Evolutionary conservation across 176 grass and related monocot species (phyloP).

Genomic region (Tuctoria greenei): DNA sequence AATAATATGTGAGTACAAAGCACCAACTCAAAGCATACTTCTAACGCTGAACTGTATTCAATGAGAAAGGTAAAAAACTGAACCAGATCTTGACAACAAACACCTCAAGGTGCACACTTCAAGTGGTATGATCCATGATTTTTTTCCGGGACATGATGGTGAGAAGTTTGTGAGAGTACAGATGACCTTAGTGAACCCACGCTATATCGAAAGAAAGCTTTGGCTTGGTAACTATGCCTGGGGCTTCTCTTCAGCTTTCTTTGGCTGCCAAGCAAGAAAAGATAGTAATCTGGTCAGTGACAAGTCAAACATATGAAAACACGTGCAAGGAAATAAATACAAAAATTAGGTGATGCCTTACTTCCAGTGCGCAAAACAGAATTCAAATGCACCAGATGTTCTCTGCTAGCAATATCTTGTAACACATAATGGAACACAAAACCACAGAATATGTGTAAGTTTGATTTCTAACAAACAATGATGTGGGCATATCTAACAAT

Average conservation of each 20-base stretch:
- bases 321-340: neutral
- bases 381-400: neutral
- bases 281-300: neutral
- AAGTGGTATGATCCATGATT: too few species aligned
- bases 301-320: neutral
- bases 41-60: neutral
- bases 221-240: slow-evolving; percentile 40
- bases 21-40: neutral
- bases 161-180: neutral
- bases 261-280: slow-evolving; percentile 50
- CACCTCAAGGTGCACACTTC: neutral
- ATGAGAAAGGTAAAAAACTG: neutral
- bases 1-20: neutral
- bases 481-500: too few species aligned
- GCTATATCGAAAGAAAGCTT: neutral
- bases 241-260: slow-evolving; percentile 80
- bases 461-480: neutral
- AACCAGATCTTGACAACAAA: neutral
- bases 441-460: neutral
- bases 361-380: neutral
- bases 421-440: neutral
- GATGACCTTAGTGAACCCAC: neutral
- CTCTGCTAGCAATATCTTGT: neutral
- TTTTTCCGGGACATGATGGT: neutral
- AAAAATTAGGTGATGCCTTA: neutral